Evolutionary conservation across 805 yeast genomes (phyloP).

Genomic region (Starmerella khaoyaiensis): DNA sequence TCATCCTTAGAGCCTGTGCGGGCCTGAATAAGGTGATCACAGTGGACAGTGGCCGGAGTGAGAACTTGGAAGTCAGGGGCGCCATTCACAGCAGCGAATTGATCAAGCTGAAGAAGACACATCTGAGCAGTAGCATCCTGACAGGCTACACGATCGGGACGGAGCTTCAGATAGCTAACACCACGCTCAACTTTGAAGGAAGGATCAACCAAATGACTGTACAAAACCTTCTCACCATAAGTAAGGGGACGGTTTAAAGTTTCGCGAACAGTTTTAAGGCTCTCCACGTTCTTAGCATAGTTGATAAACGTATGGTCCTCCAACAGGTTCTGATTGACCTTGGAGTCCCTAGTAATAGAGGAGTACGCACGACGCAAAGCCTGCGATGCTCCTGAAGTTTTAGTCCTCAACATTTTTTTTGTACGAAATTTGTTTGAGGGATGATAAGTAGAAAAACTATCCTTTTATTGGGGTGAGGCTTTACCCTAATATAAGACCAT

Average conservation of each 20-base stretch:
- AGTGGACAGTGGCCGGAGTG: conserved; percentile 91
- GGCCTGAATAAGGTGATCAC: conserved; percentile 96
- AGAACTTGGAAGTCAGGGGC: conserved; percentile 54
- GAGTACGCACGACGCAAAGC: conserved; percentile 22
- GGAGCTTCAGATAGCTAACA: conserved; percentile 75
- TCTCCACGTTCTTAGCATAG: conserved; percentile 83
- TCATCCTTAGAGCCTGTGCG: conserved; percentile 82
- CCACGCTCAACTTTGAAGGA: conserved; percentile 79
- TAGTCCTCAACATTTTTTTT: conserved; percentile 14
- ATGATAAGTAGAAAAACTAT: not conserved
- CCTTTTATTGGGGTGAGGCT: not conserved
- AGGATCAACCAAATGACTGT: conserved; percentile 90
- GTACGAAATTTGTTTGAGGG: not conserved
- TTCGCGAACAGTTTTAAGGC: conserved; percentile 68
- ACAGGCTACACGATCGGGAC: conserved; percentile 97
- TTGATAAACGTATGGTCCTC: conserved; percentile 65
- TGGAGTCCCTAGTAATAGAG: conserved; percentile 46
- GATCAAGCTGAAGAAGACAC: conserved; percentile 67
- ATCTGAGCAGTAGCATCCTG: conserved; percentile 99
- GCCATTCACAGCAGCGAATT: conserved; percentile 21
- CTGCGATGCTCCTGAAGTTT: conserved; percentile 13
- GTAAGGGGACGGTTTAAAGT: conserved; percentile 83
- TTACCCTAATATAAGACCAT: conserved; percentile 12
- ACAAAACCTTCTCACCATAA: conserved; percentile 86
- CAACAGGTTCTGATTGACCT: conserved; percentile 57